A percentile compares a stretch with the other conserved stretches of the same genome.
These are phyloP conservation scores for Ogataea degrootiae DNA, from an alignment of 805 yeast genomes.

Conservation along the genomic window DNA sequence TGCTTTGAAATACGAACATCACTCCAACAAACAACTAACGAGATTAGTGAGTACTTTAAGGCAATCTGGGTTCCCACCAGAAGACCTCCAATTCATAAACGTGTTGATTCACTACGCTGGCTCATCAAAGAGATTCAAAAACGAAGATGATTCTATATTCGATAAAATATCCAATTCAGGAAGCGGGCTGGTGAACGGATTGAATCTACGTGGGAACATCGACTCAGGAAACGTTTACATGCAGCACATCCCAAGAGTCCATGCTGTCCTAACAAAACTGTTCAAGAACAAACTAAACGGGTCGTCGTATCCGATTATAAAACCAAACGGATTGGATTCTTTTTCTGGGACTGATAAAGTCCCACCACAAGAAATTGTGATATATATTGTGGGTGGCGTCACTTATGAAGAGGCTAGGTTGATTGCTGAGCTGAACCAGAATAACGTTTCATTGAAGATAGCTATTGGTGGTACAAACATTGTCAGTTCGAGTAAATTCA, in stretches of 20 bases:
- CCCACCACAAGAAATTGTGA: conserved; percentile 59
- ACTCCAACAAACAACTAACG: conserved; percentile 39
- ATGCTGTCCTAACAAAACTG: conserved; percentile 38
- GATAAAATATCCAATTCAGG: conserved; percentile 21
- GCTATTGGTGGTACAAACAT: conserved; percentile 80
- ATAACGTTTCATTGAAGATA: conserved; percentile 54
- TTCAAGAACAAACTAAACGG: conserved; percentile 36
- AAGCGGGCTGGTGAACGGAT: conserved; percentile 29
- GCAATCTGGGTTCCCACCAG: conserved; percentile 30
- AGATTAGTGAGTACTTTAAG: conserved; percentile 35
- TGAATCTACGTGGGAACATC: conserved; percentile 30
- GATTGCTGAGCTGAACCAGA: conserved; percentile 62
- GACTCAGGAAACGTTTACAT: conserved; percentile 71
- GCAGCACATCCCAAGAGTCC: conserved; percentile 83
- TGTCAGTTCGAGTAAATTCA: conserved; percentile 40
- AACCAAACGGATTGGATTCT: conserved; percentile 14
- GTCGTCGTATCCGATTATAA: conserved; percentile 14
- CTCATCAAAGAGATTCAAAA: conserved; percentile 34
- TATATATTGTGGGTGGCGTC: conserved; percentile 80
- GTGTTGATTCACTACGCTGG: conserved; percentile 45
- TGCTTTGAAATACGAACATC: conserved; percentile 62
- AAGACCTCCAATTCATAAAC: conserved; percentile 40
- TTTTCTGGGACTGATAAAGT: conserved; percentile 19
- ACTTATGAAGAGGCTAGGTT: conserved; percentile 91
- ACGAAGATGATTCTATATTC: conserved; percentile 29